Base-by-base conservation (phyloP, 2,329 filamentous ascomycete genomes). In the Fusarium newnesense region DNA sequence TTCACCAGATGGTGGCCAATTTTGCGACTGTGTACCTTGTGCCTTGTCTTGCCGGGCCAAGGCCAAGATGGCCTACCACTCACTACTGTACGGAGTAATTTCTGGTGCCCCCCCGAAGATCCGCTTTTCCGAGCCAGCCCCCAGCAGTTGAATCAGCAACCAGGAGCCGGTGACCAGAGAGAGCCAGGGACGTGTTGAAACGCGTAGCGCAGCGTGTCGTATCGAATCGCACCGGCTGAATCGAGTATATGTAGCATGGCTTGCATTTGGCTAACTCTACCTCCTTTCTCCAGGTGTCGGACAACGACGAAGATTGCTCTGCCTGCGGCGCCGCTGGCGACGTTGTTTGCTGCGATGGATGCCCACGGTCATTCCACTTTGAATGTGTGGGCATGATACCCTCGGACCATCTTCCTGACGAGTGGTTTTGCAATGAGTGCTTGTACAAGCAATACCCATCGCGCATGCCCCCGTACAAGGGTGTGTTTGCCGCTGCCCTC, bases 331-430 rank as follows among this genome's bases (percentile, higher is more conserved):
- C 93, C 72, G 93, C 90, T 75, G 96, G 96, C 64, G 91, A 94
- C 76, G 89, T 99, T 72, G 88, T 98, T 74, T 98, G 95, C 84
- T 99, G 96, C 82, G 96, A 98, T 84, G 94, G 93, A 71, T 99
- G 96, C 84, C 90, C 92, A 69, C 91, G 94, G 75, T 94, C 95
- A 10, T 98, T 97, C 83, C 96, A 98, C 83, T 94, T 96, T 80
- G 88, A 90, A 67, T 98, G 96, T 81, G 90, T 96, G 75, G 93
- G 97, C 81, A 95, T 96, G 70, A 92, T 94, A 43, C 85, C 94
- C 75, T 87, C 91, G 62, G 87, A 89, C 56, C 86, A 87, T 60
- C 85, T 92, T 66, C 91, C 92, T 16, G 90, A 93, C 66, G 92
- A 94, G 77, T 98, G 95, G 94, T 96, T 89, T 81, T 98, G 96